Evolutionary conservation across 169 alveolate species (phyloP), one percentile per base, ranked within the genome.

Genomic region (Fabrea salina): DNA sequence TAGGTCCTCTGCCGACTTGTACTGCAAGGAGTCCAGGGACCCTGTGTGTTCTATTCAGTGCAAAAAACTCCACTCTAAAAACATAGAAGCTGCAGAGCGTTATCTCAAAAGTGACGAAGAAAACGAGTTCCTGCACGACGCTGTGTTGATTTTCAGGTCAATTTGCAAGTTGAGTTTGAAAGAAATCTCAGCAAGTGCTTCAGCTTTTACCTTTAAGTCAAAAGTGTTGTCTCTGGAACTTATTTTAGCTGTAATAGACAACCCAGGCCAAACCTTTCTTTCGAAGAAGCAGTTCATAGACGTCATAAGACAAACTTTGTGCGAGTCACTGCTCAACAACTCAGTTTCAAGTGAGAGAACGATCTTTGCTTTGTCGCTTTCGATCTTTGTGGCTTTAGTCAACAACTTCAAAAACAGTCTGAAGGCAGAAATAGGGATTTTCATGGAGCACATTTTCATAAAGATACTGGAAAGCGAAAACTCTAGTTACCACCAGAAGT

Each of bases 1-100:
- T 47, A 83, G 97, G 78, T 86, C 85, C n/a, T 70, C 84, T 27
- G 96, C 98, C 7, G 78, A 90, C 58, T 83, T 82, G 56, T 95
- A 89, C 81, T 91, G 96, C 70, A 89, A 89, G 40, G 91, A 88
- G 19, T 79, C 92, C 19, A 67, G 88, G 82, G 89, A 88, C 30
- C 96, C 98, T 37, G 80, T 95, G 2, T 95, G 98, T 76, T 85
- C 95, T 2, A 79, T 83, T 41, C 87, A 86, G 56, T 95, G 98
- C 53, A 95, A 95, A 82, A 67, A 83, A 11, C 11, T 3, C 2
- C n/a, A 68, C 30, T 16, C 44, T 8, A 68, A 43, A 4, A 43
- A 43, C 22, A 16, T 19, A 19, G 57, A 68, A 68, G 35, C 13
- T 11, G 78, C 64, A n/a, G 78, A 68, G 22, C 8, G n/a, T 3